phyloP scores from a whole-genome alignment of 2,329 filamentous ascomycete species.

The Fusarium solani-melongenae region DNA sequence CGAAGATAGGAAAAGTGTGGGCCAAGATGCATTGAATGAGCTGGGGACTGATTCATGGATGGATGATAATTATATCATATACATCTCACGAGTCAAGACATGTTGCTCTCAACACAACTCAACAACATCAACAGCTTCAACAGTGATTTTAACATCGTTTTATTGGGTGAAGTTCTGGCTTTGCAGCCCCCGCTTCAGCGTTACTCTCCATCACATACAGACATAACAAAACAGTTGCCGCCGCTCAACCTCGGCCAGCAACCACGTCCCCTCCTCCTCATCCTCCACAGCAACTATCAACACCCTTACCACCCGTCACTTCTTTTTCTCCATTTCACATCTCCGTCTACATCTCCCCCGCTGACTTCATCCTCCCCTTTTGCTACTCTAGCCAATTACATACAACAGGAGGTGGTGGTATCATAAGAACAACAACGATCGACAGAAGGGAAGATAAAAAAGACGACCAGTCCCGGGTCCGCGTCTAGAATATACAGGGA shows the following conservation, averaged over 20 bases:
- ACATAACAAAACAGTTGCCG: constrained; percentile 27
- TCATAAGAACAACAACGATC: constrained; percentile 43
- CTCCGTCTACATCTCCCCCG: constrained; percentile 20
- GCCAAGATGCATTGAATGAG: neutral
- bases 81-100: neutral
- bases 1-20: neutral
- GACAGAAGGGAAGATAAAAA: constrained; percentile 36
- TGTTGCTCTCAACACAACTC: neutral
- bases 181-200: constrained; percentile 33
- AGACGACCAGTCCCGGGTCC: constrained; percentile 45
- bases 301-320: constrained; percentile 20
- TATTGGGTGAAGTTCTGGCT: constrained; percentile 36
- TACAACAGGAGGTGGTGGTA: constrained; percentile 47
- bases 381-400: constrained; percentile 45
- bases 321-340: constrained; percentile 26
- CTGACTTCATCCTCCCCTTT: constrained; percentile 28
- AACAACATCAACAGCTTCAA: neutral
- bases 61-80: neutral
- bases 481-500: constrained; percentile 51
- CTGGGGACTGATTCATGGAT: neutral
- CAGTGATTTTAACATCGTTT: constrained; percentile 33
- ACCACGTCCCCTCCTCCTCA: constrained; percentile 17
- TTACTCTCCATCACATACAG: constrained; percentile 20
- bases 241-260: constrained; percentile 39
- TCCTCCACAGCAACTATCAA: constrained; percentile 6